Conservation (phyloP, 495 filamentous ascomycete genomes). For the Clavariopsis aquatica region DNA sequence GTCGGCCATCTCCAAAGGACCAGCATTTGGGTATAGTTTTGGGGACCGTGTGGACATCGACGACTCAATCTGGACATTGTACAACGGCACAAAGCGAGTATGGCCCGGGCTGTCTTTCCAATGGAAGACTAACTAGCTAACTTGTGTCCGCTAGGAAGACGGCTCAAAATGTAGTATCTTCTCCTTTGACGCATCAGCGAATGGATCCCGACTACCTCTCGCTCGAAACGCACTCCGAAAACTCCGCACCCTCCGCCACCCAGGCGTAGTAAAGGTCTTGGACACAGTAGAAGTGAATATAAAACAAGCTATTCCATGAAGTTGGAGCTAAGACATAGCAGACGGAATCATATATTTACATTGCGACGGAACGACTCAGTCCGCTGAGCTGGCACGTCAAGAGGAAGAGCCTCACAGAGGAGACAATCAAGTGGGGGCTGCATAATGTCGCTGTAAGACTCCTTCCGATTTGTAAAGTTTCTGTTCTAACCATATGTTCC, state of each 20-base stretch:
- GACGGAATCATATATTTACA: slow-evolving; percentile 91
- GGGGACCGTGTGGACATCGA: slow-evolving; percentile 87
- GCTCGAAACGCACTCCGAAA: slow-evolving; percentile 93
- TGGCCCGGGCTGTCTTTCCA: slow-evolving; percentile 14
- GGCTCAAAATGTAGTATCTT: slow-evolving; percentile 93
- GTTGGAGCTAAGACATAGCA: slow-evolving; percentile 45
- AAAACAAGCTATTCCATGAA: slow-evolving; percentile 2
- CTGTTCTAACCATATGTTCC: slow-evolving; percentile 1
- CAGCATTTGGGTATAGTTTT: slow-evolving; percentile 85
- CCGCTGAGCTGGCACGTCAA: slow-evolving; percentile 85
- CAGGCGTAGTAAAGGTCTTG: slow-evolving; percentile 87
- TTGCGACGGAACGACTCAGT: slow-evolving; percentile 85
- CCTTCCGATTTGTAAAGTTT: background rate
- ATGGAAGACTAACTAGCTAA: slow-evolving; percentile 13
- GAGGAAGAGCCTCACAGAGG: slow-evolving; percentile 76
- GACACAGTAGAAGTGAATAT: slow-evolving; percentile 83
- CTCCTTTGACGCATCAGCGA: slow-evolving; percentile 81
- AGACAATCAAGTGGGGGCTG: slow-evolving; percentile 95
- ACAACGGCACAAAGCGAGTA: slow-evolving; percentile 90
- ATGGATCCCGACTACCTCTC: slow-evolving; percentile 76
- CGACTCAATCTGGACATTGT: slow-evolving; percentile 86
- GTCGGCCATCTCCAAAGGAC: slow-evolving; percentile 92
- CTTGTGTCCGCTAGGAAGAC: slow-evolving; percentile 66
- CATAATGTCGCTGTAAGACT: slow-evolving; percentile 75
- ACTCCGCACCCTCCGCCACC: slow-evolving; percentile 86